Evolutionary conservation across 768 basidiomycete genomes (phyloP), one percentile per base, ranked within the genome.

Genomic region (Agaricus blazei): DNA sequence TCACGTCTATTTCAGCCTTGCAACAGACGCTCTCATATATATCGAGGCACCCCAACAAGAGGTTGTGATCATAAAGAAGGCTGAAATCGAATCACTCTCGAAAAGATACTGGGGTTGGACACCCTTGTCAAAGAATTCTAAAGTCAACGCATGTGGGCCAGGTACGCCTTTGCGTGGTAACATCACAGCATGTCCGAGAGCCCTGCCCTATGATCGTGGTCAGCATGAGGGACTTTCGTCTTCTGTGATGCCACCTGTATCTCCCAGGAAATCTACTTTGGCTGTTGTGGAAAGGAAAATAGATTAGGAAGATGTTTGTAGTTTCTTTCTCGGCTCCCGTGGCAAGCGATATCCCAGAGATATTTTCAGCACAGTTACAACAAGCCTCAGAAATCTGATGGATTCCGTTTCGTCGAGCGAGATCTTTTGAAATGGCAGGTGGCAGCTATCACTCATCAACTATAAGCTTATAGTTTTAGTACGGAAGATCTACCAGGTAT

Each of bases 171-270:
- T 19, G 19, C 19, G 19, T 19, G 19, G 19, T 19, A 19, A 19
- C 19, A 19, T 19, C 19, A 37, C 8, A 14, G 14, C 14, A 37
- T 14, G 36, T 7, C 14, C 8, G 36, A 37, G 36, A 37, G 14
- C 7, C 8, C 8, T 37, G 36, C 14, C 36, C 14, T 14, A 37
- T 37, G 36, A 27, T 48, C 41, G 52, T 75, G 46, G 47, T 57
- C 1, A 71, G 78, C 1, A 29, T 72, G 44, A 65, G 68, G 31
- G 75, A 77, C 51, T 74, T 70, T 59, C 19, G 74, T 73, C 0
- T 73, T 80, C 58, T 74, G 73, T 2, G 72, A 80, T 58, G 80
- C 78, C 3, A 71, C 71, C 1, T 59, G 59, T 36, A 60, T 80
- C 19, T 76, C 77, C 4, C 60, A 65, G 23, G 75, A 73, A 0